Base-by-base conservation (phyloP, 108 stramenopile genomes). In the Schizochytrium sp. region DNA sequence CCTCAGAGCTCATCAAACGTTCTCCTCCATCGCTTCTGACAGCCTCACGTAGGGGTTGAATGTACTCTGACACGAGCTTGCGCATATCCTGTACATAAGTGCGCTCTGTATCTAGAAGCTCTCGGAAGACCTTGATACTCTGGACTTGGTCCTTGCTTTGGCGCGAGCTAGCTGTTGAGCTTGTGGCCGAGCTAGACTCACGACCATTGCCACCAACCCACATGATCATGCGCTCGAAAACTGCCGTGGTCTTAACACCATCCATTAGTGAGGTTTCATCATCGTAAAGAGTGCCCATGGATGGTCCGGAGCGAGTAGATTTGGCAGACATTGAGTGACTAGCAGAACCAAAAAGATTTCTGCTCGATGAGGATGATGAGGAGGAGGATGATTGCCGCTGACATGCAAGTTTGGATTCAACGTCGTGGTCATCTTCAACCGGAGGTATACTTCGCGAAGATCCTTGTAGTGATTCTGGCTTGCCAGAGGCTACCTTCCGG, bases 211-310 rank as follows among this genome's bases (percentile, higher is more conserved):
- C 76, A 10, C 76, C 76, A 10, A 28, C 53, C 76, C 76, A 83
- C 76, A 83, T 1, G 76, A 83, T 83, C 76, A 83, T 83, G 50
- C 76, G 76, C 76, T 83, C 76, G 47, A 83, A 83, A 40, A 83
- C 76, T n/a, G 76, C 76, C 5, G 76, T 55, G 53, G 53, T 83
- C 4, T 83, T 83, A 53, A 83, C 72, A 41, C 72, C 72, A 15
- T 72, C 72, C 72, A 72, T 83, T 0, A 83, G 76, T 38, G 53
- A 47, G 28, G 76, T 55, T 10, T 83, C 76, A 7, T 83, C 76
- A n/a, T 83, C 76, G 15, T 28, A 28, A 28, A 28, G 28, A 28
- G 28, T 28, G 28, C 28, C 28, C 28, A 28, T 28, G 28, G 28
- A 28, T 28, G 28, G 28, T 28, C 28, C 28, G 28, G 28, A 28